A percentile compares a stretch with the other conserved stretches of the same genome.
phyloP scores from a whole-genome alignment of 768 basidiomycete genomes.

The Lentinula lateritia region DNA sequence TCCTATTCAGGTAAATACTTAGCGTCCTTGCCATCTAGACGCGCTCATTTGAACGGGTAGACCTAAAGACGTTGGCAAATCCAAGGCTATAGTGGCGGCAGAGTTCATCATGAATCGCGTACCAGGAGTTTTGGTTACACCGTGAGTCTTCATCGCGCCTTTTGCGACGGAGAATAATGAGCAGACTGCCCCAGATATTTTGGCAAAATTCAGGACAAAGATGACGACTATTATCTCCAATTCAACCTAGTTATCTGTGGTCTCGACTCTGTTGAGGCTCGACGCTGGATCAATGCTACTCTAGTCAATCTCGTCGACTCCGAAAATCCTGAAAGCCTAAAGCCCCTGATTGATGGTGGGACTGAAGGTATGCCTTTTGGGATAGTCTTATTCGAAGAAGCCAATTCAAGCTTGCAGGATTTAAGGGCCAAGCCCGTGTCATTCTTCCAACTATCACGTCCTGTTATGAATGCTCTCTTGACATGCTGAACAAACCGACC shows the following conservation, averaged over 20 bases:
- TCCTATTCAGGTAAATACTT: slow-evolving; percentile 78
- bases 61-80: slow-evolving; percentile 84
- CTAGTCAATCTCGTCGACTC: slow-evolving; percentile 91
- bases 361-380: slow-evolving; percentile 70
- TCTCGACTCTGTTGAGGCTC: slow-evolving; percentile 93
- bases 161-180: not conserved
- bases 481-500: slow-evolving; percentile 97
- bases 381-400: too few species aligned
- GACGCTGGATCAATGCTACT: slow-evolving; percentile 98
- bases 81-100: slow-evolving; percentile 92
- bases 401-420: slow-evolving; percentile 49
- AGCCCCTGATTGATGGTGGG: slow-evolving; percentile 96
- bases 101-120: slow-evolving; percentile 97
- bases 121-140: slow-evolving; percentile 92
- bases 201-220: slow-evolving; percentile 98
- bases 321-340: slow-evolving; percentile 89
- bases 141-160: slow-evolving; percentile 52
- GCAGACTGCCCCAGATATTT: slow-evolving; percentile 57
- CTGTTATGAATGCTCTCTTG: slow-evolving; percentile 97
- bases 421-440: slow-evolving; percentile 97
- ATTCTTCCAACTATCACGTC: slow-evolving; percentile 93
- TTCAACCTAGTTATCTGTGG: slow-evolving; percentile 98
- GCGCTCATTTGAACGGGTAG: slow-evolving; percentile 30
- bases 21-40: not conserved
- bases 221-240: slow-evolving; percentile 89